Percentiles rank a stretch among this genome's conserved stretches.
These are phyloP conservation scores for Maudiozyma serrabonitensis DNA, from an alignment of 805 yeast genomes.

Conservation along the genomic window DNA sequence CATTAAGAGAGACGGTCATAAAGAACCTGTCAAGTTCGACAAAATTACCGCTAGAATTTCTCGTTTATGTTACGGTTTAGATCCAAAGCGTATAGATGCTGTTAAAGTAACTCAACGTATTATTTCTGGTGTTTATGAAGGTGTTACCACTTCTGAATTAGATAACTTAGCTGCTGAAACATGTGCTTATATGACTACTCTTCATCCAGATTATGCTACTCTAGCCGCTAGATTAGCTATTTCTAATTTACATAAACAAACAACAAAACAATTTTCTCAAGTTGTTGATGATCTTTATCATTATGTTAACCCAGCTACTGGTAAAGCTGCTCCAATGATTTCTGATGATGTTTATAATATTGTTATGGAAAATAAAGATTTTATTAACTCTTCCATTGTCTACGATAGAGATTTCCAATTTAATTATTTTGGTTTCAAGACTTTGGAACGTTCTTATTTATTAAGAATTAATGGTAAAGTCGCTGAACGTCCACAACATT, in stretches of 20 bases:
- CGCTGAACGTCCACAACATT: constrained; percentile 88
- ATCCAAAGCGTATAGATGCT: constrained; percentile 85
- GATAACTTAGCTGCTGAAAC: constrained; percentile 89
- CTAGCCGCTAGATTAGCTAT: constrained; percentile 94
- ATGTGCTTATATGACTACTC: constrained; percentile 94
- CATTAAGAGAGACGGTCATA: constrained; percentile 84
- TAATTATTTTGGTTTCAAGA: constrained; percentile 83
- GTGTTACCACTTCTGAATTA: constrained; percentile 87
- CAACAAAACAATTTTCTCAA: constrained; percentile 74
- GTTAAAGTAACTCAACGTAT: constrained; percentile 93
- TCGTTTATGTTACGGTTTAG: constrained; percentile 89
- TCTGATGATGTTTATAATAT: constrained; percentile 54
- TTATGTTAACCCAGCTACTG: constrained; percentile 76
- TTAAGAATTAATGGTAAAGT: constrained; percentile 52
- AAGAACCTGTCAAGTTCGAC: constrained; percentile 91
- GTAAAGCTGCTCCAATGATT: constrained; percentile 57
- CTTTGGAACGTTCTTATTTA: constrained; percentile 81
- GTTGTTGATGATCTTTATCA: constrained; percentile 64
- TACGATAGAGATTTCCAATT: constrained; percentile 69
- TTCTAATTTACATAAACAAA: constrained; percentile 88
- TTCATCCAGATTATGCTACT: constrained; percentile 95
- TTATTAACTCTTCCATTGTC: constrained; percentile 62
- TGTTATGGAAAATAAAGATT: constrained; percentile 54
- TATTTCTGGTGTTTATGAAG: constrained; percentile 92
- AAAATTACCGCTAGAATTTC: constrained; percentile 93